A percentile compares a stretch with the other conserved stretches of the same genome.
Evolutionary conservation across 2,329 filamentous ascomycete genomes (phyloP).

Genomic region (Calonectria hawksworthii): DNA sequence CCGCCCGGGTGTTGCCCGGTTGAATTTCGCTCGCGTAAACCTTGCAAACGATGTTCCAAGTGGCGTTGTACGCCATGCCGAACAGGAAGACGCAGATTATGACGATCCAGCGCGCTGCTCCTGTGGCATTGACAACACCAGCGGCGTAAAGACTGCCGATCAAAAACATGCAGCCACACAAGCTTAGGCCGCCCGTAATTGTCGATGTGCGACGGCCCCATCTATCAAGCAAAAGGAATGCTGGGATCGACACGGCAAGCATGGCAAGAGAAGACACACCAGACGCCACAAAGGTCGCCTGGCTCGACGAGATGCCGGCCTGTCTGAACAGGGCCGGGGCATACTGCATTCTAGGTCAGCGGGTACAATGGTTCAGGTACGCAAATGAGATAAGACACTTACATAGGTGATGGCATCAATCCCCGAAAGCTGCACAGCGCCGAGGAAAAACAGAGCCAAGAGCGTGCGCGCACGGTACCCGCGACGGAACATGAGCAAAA

Average conservation of each 20-base stretch:
- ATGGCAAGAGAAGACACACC: constrained; percentile 72
- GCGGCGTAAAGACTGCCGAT: constrained; percentile 67
- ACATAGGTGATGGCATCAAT: constrained; percentile 75
- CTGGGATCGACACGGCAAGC: constrained; percentile 69
- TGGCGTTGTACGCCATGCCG: background rate
- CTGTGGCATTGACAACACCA: constrained; percentile 35
- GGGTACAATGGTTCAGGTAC: background rate
- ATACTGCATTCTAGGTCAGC: constrained; percentile 57
- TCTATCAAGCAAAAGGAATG: constrained; percentile 67
- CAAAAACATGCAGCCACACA: constrained; percentile 66
- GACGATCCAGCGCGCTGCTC: background rate
- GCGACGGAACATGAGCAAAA: constrained; percentile 51
- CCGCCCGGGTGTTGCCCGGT: background rate
- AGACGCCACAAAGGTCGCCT: constrained; percentile 71
- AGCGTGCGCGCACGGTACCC: constrained; percentile 62
- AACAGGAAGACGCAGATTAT: background rate
- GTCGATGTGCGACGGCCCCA: constrained; percentile 62
- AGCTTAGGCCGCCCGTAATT: constrained; percentile 64
- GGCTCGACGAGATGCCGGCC: constrained; percentile 67
- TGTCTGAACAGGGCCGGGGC: constrained; percentile 72
- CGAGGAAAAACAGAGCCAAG: constrained; percentile 69
- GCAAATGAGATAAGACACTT: constrained; percentile 38
- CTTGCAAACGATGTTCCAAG: background rate
- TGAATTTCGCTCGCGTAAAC: background rate
- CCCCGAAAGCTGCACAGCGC: constrained; percentile 71